Evolutionary conservation across 179 eudicot species (phyloP).

Genomic region (Spinacia oleracea): DNA sequence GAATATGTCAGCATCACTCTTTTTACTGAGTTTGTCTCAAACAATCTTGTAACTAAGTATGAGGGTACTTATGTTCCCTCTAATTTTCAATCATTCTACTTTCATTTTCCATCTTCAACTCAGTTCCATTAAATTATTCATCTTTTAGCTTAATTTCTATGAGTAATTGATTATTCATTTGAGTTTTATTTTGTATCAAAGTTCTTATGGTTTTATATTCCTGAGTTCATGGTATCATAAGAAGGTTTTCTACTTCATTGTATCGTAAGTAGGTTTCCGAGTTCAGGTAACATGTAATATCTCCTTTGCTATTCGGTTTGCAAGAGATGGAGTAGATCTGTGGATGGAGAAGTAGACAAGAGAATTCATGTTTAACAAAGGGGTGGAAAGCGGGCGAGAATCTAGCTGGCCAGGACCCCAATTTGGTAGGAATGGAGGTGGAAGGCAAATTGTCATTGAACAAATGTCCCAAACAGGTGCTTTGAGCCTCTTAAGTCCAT

Average conservation of each 20-base stretch:
- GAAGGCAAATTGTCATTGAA: background rate
- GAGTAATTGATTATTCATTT: too few relatives aligned
- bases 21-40: too few relatives aligned
- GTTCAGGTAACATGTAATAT: background rate
- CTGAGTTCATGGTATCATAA: too few relatives aligned
- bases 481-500: background rate
- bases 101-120: too few relatives aligned
- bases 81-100: too few relatives aligned
- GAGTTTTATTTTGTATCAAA: too few relatives aligned
- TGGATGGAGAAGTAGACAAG: background rate
- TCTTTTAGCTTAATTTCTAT: too few relatives aligned
- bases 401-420: background rate
- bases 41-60: too few relatives aligned
- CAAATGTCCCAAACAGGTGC: background rate
- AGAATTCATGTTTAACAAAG: background rate
- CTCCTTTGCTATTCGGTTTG: background rate
- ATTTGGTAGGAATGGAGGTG: background rate
- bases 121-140: too few relatives aligned
- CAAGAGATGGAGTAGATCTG: background rate
- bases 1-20: background rate
- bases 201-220: too few relatives aligned
- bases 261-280: background rate
- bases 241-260: too few relatives aligned
- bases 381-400: background rate
- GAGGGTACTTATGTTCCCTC: too few relatives aligned